Evolutionary conservation across 2,329 filamentous ascomycete species (phyloP).

Genomic region (Dactylellina cionopaga): DNA sequence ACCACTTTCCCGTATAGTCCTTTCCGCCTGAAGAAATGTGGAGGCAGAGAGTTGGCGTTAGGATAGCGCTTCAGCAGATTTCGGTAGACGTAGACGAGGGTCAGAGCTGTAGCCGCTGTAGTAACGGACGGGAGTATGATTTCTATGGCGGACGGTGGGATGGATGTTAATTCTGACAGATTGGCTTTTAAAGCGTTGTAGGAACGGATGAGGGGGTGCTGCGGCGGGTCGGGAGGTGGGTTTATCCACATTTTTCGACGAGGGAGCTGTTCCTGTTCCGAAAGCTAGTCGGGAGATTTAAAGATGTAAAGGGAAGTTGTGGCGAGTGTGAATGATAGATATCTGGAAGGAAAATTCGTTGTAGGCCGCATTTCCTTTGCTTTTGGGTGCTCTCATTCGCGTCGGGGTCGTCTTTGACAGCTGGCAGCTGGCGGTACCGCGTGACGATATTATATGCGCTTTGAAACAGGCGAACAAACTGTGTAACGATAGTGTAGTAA

Average conservation of each 20-base stretch:
- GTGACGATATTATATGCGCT: conserved; percentile 14
- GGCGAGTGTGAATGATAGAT: neutral
- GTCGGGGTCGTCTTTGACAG: conserved; percentile 26
- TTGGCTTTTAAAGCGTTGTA: conserved; percentile 24
- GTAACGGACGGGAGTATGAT: conserved; percentile 43
- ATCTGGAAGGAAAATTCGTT: neutral
- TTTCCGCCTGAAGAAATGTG: conserved; percentile 76
- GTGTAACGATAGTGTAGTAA: neutral
- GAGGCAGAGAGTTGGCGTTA: conserved; percentile 77
- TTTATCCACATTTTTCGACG: conserved; percentile 37
- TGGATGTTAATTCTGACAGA: conserved; percentile 29
- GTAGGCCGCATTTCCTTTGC: conserved; percentile 19
- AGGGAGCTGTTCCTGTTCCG: neutral
- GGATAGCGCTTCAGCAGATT: conserved; percentile 86
- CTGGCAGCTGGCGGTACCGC: conserved; percentile 31
- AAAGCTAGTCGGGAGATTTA: conserved; percentile 18
- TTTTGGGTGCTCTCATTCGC: neutral
- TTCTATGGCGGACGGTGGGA: conserved; percentile 41
- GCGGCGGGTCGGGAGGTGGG: conserved; percentile 40
- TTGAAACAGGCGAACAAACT: neutral
- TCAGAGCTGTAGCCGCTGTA: conserved; percentile 68
- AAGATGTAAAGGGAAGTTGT: neutral
- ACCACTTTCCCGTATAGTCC: conserved; percentile 87
- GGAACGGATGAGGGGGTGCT: conserved; percentile 15
- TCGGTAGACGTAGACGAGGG: conserved; percentile 71